These are phyloP conservation scores for Solanum bukasovii DNA, from an alignment of 257 asterid species.

Conservation along the genomic window DNA sequence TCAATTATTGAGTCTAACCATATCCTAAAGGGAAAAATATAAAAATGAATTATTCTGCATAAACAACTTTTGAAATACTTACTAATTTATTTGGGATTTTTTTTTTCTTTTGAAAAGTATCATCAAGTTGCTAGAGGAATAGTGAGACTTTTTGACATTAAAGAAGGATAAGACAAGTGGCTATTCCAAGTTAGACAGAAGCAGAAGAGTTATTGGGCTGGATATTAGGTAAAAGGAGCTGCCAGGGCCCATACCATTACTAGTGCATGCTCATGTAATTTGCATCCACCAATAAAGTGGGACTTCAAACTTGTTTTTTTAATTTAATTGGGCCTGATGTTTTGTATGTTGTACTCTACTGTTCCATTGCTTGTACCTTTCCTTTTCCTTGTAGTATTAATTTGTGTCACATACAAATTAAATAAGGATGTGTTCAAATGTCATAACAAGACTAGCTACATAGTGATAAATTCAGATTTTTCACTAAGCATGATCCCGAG, in stretches of 20 bases:
- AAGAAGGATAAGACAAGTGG: neutral
- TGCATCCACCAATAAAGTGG: neutral
- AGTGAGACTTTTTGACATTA: neutral
- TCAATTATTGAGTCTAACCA: neutral
- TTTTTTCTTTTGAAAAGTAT: neutral
- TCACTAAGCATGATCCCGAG: too few species aligned
- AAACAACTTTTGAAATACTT: neutral
- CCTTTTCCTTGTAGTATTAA: neutral
- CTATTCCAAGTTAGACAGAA: neutral
- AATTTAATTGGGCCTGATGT: neutral
- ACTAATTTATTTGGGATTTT: neutral
- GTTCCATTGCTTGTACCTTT: neutral
- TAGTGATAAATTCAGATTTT: neutral
- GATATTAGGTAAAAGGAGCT: neutral
- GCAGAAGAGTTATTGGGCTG: slow-evolving; percentile 15
- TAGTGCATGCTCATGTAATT: neutral
- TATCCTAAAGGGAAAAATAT: neutral
- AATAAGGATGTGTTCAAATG: neutral
- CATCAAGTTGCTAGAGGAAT: neutral
- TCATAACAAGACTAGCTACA: neutral
- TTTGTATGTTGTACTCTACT: neutral
- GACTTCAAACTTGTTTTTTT: neutral
- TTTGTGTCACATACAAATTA: neutral
- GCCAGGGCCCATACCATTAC: slow-evolving; percentile 4
- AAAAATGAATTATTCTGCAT: neutral